Evolutionary conservation across 2,329 filamentous ascomycete genomes (phyloP).

Genomic region (Aspergillus tubingensis): DNA sequence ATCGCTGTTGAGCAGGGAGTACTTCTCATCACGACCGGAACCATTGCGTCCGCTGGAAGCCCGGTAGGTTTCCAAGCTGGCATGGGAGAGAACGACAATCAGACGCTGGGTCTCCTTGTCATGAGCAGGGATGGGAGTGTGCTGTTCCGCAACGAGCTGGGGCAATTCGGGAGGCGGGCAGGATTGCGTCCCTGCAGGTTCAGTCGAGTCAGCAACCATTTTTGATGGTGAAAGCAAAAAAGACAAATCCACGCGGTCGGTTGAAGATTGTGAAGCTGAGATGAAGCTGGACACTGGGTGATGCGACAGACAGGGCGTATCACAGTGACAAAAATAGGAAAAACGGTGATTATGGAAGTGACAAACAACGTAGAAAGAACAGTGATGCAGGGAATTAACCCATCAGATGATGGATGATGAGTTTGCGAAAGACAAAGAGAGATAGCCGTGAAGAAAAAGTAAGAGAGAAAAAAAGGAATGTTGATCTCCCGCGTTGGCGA

Average conservation of each 20-base stretch:
- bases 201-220: conserved; percentile 31
- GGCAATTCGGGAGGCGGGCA: conserved; percentile 89
- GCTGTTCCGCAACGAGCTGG: conserved; percentile 90
- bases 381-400: not conserved
- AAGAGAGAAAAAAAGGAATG: not conserved
- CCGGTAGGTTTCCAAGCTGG: conserved; percentile 96
- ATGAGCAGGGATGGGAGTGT: conserved; percentile 75
- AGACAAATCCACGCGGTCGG: conserved; percentile 1
- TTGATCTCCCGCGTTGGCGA: conserved; percentile 2
- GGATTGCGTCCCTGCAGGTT: conserved; percentile 77
- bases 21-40: conserved; percentile 82
- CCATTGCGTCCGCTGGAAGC: conserved; percentile 70
- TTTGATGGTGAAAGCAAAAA: not conserved
- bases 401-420: no score
- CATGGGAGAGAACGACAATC: conserved; percentile 95
- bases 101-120: conserved; percentile 91
- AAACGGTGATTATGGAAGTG: not conserved
- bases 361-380: no score
- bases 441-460: not conserved
- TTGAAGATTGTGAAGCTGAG: not conserved
- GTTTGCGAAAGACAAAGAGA: no score
- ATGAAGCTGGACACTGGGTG: not conserved
- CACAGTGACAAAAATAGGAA: not conserved
- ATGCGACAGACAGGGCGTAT: not conserved
- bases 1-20: conserved; percentile 95